phyloP scores from a whole-genome alignment of 495 filamentous ascomycete species.

The Penicillium goetzii region DNA sequence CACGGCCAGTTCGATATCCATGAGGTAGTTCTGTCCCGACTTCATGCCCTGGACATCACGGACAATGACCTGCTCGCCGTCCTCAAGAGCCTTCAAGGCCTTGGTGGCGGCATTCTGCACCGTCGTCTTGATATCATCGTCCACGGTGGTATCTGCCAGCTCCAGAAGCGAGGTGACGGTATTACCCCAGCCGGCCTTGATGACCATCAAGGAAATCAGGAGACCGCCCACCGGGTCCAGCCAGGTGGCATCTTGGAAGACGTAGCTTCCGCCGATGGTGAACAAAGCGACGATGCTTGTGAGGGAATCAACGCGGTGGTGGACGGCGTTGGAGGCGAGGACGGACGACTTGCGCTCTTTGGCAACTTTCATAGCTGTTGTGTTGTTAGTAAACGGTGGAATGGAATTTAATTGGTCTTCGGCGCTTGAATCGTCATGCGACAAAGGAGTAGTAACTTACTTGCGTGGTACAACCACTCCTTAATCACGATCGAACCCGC shows the following conservation, averaged over 20 bases:
- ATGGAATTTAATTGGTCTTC: neutral
- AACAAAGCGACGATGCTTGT: constrained; percentile 90
- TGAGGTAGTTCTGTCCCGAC: constrained; percentile 90
- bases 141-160: constrained; percentile 85
- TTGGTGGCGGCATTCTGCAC: constrained; percentile 66
- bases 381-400: constrained; percentile 18
- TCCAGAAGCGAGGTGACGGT: constrained; percentile 80
- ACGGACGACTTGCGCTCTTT: constrained; percentile 91
- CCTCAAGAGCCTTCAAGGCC: constrained; percentile 52
- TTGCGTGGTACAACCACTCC: constrained; percentile 95
- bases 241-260: constrained; percentile 82
- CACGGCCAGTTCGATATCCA: constrained; percentile 83
- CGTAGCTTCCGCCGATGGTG: constrained; percentile 86
- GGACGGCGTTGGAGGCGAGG: constrained; percentile 93
- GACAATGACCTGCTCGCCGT: constrained; percentile 55
- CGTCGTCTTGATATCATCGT: constrained; percentile 74
- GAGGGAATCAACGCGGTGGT: constrained; percentile 94
- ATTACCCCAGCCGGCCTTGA: constrained; percentile 87
- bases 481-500: constrained; percentile 87
- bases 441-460: constrained; percentile 58
- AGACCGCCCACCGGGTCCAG: constrained; percentile 94
- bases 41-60: constrained; percentile 85
- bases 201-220: constrained; percentile 87
- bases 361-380: constrained; percentile 91
- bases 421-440: neutral